Conservation (phyloP, 305 asterid genomes). For the Solanum hybrid region DNA sequence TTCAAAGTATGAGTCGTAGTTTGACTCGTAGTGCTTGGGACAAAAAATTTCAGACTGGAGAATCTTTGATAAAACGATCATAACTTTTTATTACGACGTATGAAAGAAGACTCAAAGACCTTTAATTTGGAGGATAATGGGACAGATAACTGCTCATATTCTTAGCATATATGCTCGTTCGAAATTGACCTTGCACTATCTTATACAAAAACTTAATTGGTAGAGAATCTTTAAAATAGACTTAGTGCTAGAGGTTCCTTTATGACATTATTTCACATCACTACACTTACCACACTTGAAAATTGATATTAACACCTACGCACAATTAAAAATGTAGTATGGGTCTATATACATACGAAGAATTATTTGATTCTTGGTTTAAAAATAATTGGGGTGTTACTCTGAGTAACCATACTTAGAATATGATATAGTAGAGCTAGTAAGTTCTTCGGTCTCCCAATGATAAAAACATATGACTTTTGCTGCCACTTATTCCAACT, state of each 20-base stretch:
- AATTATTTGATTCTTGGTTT: background rate
- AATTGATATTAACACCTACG: background rate
- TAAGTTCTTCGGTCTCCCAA: background rate
- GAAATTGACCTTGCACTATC: background rate
- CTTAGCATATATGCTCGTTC: background rate
- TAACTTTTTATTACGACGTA: background rate
- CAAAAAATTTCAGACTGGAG: no score
- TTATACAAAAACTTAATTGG: background rate
- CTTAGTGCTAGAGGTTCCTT: background rate
- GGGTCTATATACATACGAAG: background rate
- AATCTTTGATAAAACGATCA: background rate
- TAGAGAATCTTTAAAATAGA: background rate
- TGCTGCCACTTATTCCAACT: background rate
- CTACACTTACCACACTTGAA: background rate
- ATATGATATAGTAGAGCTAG: background rate
- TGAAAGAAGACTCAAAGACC: background rate
- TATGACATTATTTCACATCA: background rate
- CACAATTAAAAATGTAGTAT: background rate
- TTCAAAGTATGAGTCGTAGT: background rate
- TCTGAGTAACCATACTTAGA: background rate
- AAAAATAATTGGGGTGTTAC: background rate
- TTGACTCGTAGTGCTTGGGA: background rate
- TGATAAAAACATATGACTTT: background rate
- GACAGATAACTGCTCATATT: background rate
- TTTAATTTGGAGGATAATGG: background rate